Evolutionary conservation across 108 stramenopile genomes (phyloP).

Genomic region (Aurantiochytrium sp.): DNA sequence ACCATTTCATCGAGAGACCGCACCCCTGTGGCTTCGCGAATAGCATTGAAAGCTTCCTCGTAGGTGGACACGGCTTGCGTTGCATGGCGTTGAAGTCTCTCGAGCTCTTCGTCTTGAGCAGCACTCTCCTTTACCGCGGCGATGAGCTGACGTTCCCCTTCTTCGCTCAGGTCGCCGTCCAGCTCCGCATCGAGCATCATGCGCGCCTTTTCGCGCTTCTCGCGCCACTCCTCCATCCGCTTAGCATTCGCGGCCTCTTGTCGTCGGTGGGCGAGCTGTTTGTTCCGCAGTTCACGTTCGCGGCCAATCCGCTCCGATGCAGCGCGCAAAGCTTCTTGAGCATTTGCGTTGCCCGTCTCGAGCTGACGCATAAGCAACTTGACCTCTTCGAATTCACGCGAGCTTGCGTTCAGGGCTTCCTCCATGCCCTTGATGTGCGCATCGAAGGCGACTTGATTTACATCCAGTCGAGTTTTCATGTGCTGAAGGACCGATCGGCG

Average conservation of each 20-base stretch:
- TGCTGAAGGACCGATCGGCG: background rate
- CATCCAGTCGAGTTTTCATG: background rate
- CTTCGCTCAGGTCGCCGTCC: background rate
- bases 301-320: background rate
- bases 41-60: background rate
- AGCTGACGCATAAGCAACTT: background rate
- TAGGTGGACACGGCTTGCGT: slow-evolving; percentile 7
- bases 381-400: slow-evolving; percentile 16
- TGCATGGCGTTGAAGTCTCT: background rate
- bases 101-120: background rate
- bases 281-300: background rate
- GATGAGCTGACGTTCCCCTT: background rate
- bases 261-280: background rate
- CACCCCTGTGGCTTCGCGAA: slow-evolving; percentile 2
- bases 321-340: background rate
- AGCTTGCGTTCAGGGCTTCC: background rate
- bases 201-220: slow-evolving; percentile 3
- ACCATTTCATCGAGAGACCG: slow-evolving; percentile 12
- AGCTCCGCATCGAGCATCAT: slow-evolving; percentile 15
- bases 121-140: background rate
- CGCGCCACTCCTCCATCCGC: background rate
- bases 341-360: background rate
- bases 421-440: slow-evolving; percentile 15
- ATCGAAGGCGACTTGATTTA: background rate
- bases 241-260: slow-evolving; percentile 1